Evolutionary conservation across 2,329 filamentous ascomycete species (phyloP), one percentile per base, ranked within the genome.

Genomic region (Sporothrix inflata): DNA sequence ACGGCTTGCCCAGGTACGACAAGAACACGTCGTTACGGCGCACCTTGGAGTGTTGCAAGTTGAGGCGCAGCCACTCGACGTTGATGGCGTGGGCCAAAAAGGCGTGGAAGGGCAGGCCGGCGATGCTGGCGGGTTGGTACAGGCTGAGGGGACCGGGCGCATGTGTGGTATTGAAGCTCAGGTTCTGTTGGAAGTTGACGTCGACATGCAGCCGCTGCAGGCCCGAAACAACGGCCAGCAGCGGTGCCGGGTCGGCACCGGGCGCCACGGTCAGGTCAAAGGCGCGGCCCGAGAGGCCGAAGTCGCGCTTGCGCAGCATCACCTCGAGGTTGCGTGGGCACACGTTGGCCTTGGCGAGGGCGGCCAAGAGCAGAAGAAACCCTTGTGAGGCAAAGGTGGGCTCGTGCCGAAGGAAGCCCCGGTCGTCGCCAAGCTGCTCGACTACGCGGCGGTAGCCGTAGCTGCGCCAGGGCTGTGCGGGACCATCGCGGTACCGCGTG

Each of bases 11-110:
- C 19, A 71, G 40, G 11, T 19, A 3, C 3, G 60, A 27, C 21
- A 71, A 1, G 19, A 73, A 71, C 0, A 34, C 6, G 38, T 67
- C 51, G n/a, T 38, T 60, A 4, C 24, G 34, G 19, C 3, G 1
- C 9, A 3, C 4, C 9, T 5, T 12, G 16, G 24, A 19, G 6
- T 57, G 30, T 14, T 76, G 74, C 40, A 86, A 85, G 75, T 89
- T 90, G 57, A 90, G 76, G 2, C 88, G 83, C 5, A 90, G 80
- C 75, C 87, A 84, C 40, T 82, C 81, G 6, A 90, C 73, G 21
- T 85, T 85, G 3, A 78, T 73, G 0, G 82, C 77, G 38, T 78
- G 78, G 0, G 77, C 76, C 5, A 88, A 77, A 66, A 87, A 86
- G 19, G 74, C 74, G 12, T 69, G 75, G 49, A 74, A 74, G 16